A percentile compares a stretch with the other conserved stretches of the same genome.
Evolutionary conservation across 495 filamentous ascomycete genomes (phyloP).

Genomic region (Neurospora sublineolata): DNA sequence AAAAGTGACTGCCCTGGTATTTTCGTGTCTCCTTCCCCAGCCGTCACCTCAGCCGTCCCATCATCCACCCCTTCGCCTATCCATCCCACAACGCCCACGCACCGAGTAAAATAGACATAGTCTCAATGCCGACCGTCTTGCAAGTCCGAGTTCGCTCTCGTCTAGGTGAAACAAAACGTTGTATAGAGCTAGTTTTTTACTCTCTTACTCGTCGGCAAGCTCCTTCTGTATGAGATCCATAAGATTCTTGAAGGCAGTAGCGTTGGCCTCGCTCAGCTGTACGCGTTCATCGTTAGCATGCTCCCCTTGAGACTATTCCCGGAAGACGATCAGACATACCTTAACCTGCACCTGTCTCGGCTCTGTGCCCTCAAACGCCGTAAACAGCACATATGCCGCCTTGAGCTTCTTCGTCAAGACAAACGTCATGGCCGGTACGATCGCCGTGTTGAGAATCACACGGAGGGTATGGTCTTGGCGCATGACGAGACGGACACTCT

Average conservation of each 20-base stretch:
- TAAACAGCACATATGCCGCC: slow-evolving; percentile 41
- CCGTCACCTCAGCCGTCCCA: background rate
- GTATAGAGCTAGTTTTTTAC: background rate
- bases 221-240: slow-evolving; percentile 30
- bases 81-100: background rate
- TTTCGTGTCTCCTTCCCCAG: background rate
- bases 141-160: background rate
- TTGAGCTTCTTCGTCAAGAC: slow-evolving; percentile 55
- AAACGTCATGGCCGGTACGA: slow-evolving; percentile 63
- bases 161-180: background rate
- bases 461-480: slow-evolving; percentile 72
- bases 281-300: slow-evolving; percentile 1
- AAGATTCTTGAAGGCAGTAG: slow-evolving; percentile 29
- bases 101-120: background rate
- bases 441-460: slow-evolving; percentile 74
- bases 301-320: background rate
- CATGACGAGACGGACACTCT: slow-evolving; percentile 63
- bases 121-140: background rate
- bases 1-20: background rate
- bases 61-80: background rate
- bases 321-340: slow-evolving; percentile 35
- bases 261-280: slow-evolving; percentile 35
- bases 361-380: slow-evolving; percentile 46
- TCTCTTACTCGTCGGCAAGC: slow-evolving; percentile 15
- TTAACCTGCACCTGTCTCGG: slow-evolving; percentile 55